Evolutionary conservation across 2,329 filamentous ascomycete genomes (phyloP), one percentile per base, ranked within the genome.

Genomic region (Orbilia brochopaga): DNA sequence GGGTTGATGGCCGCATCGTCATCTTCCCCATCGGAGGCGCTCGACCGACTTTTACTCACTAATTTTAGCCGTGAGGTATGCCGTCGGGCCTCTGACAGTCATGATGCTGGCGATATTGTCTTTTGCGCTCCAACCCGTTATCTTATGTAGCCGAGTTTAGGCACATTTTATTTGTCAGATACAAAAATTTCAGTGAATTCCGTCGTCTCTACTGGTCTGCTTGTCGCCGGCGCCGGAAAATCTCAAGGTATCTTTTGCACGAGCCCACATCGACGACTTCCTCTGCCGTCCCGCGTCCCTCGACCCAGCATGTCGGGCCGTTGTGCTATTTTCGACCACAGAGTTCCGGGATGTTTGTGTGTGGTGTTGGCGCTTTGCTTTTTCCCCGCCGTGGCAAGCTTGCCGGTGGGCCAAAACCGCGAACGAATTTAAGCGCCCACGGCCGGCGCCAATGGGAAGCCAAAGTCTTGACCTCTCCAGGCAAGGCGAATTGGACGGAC

Each of bases 1-100:
- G 74, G 75, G 89, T 94, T 60, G 90, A 94, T 79, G 90, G 90
- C 74, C 86, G 90, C 77, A 83, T 94, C 75, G 90, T 93, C 56
- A 86, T 94, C 75, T 94, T 77, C 46, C 51, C 75, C 1, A 73
- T 76, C 52, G 63, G 59, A 60, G 54, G 65, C 50, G 67, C 60
- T 19, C 60, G 67, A 21, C 67, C 67, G 21, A 8, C 67, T 21
- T 72, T 72, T 51, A 21, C 60, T 19, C 67, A 72, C 40, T 72
- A 50, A 64, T 23, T 17, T 42, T 56, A 24, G 32, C 23, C 35
- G 17, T 32, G 46, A 50, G 37, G 40, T 27, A 52, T 57, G 53
- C 65, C 46, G 27, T 48, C 40, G 55, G 57, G 35, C 30, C 13
- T 44, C 40, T 4, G 15, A 44, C 17, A 3, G 13, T 44, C 40